Conservation (phyloP, 2,329 filamentous ascomycete species). For the Beauveria brongniartii region DNA sequence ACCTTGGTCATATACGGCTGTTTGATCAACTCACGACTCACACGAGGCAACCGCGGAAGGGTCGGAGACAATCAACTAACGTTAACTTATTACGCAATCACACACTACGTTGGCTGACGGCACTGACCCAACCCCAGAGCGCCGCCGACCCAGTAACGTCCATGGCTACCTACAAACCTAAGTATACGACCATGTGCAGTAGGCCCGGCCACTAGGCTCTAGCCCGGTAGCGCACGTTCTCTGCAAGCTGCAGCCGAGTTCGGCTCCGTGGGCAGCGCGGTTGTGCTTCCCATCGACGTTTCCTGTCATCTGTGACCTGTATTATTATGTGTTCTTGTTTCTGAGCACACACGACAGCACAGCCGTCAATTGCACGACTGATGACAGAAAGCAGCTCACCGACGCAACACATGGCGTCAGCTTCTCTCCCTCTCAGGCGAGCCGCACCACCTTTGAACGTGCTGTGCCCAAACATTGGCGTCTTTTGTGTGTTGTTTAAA, state of each 20-base stretch:
- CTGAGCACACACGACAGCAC: not conserved
- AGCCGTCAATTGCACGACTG: not conserved
- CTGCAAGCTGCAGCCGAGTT: conserved; percentile 1
- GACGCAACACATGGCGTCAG: conserved; percentile 2
- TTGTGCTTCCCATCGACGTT: too few species aligned
- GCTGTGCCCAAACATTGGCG: not conserved
- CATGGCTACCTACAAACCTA: not conserved
- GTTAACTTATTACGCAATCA: too few species aligned
- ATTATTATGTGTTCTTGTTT: not conserved
- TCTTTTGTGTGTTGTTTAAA: not conserved
- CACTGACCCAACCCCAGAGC: not conserved
- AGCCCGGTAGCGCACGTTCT: not conserved
- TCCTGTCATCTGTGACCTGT: too few species aligned
- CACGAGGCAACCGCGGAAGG: not conserved
- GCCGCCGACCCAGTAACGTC: not conserved
- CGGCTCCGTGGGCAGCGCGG: not conserved
- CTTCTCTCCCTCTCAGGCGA: not conserved
- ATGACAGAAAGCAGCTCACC: conserved; percentile 1
- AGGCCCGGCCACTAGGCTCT: not conserved
- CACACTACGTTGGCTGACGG: not conserved
- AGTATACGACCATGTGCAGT: not conserved
- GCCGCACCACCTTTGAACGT: not conserved
- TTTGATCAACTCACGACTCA: not conserved
- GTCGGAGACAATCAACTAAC: not conserved
- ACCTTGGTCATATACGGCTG: too few species aligned